A percentile compares a stretch with the other conserved stretches of the same genome.
Evolutionary conservation across 2,329 filamentous ascomycete species (phyloP).

Genomic region (Graphiopsis chlorocephala): DNA sequence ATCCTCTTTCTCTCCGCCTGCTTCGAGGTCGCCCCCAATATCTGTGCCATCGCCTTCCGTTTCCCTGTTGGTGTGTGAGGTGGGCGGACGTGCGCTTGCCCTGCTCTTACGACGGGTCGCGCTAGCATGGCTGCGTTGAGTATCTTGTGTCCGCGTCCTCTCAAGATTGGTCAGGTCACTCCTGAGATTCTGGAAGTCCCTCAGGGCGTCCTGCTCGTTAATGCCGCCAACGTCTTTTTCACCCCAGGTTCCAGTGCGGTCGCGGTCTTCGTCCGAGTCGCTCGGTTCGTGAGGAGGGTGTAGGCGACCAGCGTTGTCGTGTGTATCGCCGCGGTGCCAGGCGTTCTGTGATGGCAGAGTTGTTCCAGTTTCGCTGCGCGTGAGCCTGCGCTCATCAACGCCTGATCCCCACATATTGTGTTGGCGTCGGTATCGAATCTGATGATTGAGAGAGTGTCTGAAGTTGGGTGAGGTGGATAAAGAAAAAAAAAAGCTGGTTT

Average conservation of each 20-base stretch:
- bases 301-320: constrained; percentile 22
- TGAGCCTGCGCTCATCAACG: constrained; percentile 29
- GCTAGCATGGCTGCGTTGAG: constrained; percentile 23
- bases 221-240: constrained; percentile 57
- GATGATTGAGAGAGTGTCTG: constrained; percentile 5
- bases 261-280: constrained; percentile 31
- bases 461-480: not conserved
- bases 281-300: constrained; percentile 28
- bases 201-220: constrained; percentile 54
- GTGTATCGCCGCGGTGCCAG: constrained; percentile 25
- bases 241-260: constrained; percentile 57
- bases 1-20: constrained; percentile 51
- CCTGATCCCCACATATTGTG: constrained; percentile 29
- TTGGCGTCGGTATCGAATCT: not conserved
- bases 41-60: constrained; percentile 18
- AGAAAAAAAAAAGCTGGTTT: not conserved
- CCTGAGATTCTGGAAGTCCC: constrained; percentile 58
- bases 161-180: constrained; percentile 55
- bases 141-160: constrained; percentile 38
- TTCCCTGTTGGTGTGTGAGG: constrained; percentile 25
- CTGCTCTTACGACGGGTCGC: constrained; percentile 16
- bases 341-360: constrained; percentile 23
- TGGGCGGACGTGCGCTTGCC: constrained; percentile 23
- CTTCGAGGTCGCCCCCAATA: constrained; percentile 35
- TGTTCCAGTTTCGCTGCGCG: constrained; percentile 19